Evolutionary conservation across 768 basidiomycete species (phyloP), one percentile per base, ranked within the genome.

Genomic region (Naganishia onofrii): DNA sequence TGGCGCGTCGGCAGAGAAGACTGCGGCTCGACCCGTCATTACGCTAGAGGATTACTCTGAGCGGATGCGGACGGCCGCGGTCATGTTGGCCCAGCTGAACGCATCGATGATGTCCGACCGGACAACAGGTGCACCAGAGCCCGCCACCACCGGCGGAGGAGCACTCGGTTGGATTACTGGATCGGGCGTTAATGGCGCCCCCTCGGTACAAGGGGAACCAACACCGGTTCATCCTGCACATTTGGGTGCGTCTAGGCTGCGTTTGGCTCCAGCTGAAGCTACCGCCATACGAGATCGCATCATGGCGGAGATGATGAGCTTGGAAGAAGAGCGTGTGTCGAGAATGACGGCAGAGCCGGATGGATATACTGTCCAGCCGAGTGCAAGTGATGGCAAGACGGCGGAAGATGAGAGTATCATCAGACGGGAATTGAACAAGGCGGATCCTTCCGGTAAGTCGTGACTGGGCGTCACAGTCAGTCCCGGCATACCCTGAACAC

Each of bases 31-130:
- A 7, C 81, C 80, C 26, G 77, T 82, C 10, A 82, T 98, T 17
- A 92, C 93, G 0, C 83, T 99, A 28, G 95, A 99, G 75, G 95
- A 99, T 74, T 99, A 99, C 82, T 95, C 95, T 0, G 93, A 97
- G 74, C 88, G 96, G 63, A 99, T 99, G 96, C 88, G 92, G 9
- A 96, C 93, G 12, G 96, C 96, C 12, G 96, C 96, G 12, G 89
- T 98, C 72, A 97, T 99, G 96, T 88, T 99, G 32, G 89, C 96
- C 0, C 96, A 99, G 81, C 85, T 99, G 57, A 96, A 93, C 75
- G 89, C 92, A 0, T 82, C 81, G 3, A 76, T 81, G 38, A 77
- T 80, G 42, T 29, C 67, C 12, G 67, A 48, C 29, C 60, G 64
- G 28, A 65, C 36, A 4, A 28, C 60, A 3, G 28, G n/a, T 12